phyloP scores from a whole-genome alignment of 2,329 filamentous ascomycete species.

The Calonectria hongkongensis region DNA sequence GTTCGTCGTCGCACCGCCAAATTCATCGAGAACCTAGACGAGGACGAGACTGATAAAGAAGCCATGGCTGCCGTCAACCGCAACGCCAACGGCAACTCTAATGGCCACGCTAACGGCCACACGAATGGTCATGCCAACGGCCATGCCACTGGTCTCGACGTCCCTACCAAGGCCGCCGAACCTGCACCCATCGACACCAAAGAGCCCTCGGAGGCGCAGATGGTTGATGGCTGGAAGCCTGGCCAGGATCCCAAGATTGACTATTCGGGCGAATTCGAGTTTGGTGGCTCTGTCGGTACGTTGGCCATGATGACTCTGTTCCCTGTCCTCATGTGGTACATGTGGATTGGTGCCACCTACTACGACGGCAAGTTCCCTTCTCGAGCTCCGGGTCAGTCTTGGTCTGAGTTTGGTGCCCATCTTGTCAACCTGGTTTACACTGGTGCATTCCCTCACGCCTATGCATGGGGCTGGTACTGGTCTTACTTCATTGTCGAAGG shows the following conservation, averaged over 20 bases:
- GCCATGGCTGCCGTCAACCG: conserved; percentile 56
- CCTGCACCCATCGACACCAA: conserved; percentile 42
- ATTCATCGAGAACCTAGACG: conserved; percentile 70
- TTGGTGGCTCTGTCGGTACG: conserved; percentile 90
- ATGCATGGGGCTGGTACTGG: conserved; percentile 97
- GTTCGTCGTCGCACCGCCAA: conserved; percentile 69
- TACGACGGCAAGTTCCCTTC: conserved; percentile 89
- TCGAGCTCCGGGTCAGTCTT: conserved; percentile 79
- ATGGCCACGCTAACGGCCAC: conserved; percentile 55
- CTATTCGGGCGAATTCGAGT: conserved; percentile 82
- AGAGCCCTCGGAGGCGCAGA: conserved; percentile 44
- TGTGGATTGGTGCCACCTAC: conserved; percentile 97
- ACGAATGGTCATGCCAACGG: conserved; percentile 57
- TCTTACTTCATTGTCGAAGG: conserved; percentile 90
- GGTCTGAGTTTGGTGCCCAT: conserved; percentile 82
- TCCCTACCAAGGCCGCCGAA: conserved; percentile 36
- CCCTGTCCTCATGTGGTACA: conserved; percentile 98
- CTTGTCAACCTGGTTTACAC: conserved; percentile 84
- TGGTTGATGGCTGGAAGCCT: conserved; percentile 74
- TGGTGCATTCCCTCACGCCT: conserved; percentile 86
- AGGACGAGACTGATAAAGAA: conserved; percentile 57
- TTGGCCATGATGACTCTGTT: conserved; percentile 92
- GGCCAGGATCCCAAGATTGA: conserved; percentile 78
- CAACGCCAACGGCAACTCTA: conserved; percentile 56
- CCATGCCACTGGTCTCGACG: conserved; percentile 36